Evolutionary conservation across 345 rosid species (phyloP), one percentile per base, ranked within the genome.

Genomic region (Lepidium africanum): DNA sequence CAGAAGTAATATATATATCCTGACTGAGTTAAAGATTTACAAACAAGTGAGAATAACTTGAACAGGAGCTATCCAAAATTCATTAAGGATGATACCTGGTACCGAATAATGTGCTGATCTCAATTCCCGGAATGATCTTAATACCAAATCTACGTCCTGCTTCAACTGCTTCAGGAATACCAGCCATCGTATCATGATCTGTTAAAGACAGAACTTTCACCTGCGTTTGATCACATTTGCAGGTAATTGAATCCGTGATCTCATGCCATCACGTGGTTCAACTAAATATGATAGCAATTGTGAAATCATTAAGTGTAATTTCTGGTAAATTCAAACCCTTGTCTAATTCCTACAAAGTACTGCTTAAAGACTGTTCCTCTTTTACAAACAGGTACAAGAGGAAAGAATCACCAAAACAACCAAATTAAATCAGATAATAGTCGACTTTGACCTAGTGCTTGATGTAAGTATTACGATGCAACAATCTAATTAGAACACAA

Each of bases 151-250:
- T 85, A 25, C 81, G 77, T 50, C 89, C 97, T 37, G 96, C 85
- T 78, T 94, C 97, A 11, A 85, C 49, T 57, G 99, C 99, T 73
- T 94, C 96, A 0, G 96, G 95, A 15, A 94, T 67, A 41, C 96
- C 99, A 70, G 86, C 73, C 85, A 93, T 72, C 0, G 97, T 93
- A 73, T 90, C 98, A 60, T 93, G 98, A 81, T 93, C 98, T 11
- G 98, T 93, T 66, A 93, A 80, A 78, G 97, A 81, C 72, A 93
- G 91, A 74, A 90, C 98, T 78, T 93, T 88, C 70, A 93, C 98
- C 98, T 93, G 91, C 62, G 74, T 82, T n/a, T 79, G 60, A 78
- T 73, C 75, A 82, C 65, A 78, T 43, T 62, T 60, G 6, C n/a
- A 53, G 60, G 61, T 30, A 46, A 77, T 82, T 54, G 79, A 80